Base-by-base conservation (phyloP, 1,139 yeast genomes). In the Debaryomyces nepalensis region DNA sequence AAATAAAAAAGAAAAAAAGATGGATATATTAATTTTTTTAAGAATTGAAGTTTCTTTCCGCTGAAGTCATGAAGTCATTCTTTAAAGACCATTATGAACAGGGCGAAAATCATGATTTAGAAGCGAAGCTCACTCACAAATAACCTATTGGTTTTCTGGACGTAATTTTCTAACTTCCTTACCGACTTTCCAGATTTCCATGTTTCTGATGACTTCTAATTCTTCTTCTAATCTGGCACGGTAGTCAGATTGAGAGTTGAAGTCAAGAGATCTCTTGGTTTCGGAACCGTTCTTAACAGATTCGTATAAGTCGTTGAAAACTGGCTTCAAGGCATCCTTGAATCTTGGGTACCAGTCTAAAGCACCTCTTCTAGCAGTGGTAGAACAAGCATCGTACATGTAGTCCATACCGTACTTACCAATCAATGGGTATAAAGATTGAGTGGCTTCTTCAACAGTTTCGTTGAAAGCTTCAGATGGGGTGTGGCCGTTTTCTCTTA, bases 341-440 rank as follows among this genome's bases (percentile, higher is more conserved):
- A 93, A 93, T 73, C 84, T 78, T 75, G 98, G 99, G 82, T 93
- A 91, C 99, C 99, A 93, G 82, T 93, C 99, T 65, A 93, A 84
- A 68, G 99, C 99, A 82, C 99, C 99, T 81, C 99, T 90, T 83
- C 98, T 89, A 62, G 99, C 99, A 59, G 99, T 93, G 69, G 99
- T 93, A 58, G 99, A 93, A 79, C 99, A 93, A 62, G 99, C 99
- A 69, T 91, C 98, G 84, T 93, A 93, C 99, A 93, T 93, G 93
- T 93, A 93, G 79, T 93, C 99, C 99, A 93, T 93, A 80, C 99
- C 99, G 82, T 93, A 87, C 78, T 88, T 89, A 76, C 99, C 99
- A 63, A 93, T 75, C 81, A 93, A 85, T 75, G 99, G 99, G 87
- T 93, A 93, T 64, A 93, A 82, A 47, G 98, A 93, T 81, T 93